Evolutionary conservation across 805 yeast species (phyloP).

Genomic region (Teunomyces lycoperdinae): DNA sequence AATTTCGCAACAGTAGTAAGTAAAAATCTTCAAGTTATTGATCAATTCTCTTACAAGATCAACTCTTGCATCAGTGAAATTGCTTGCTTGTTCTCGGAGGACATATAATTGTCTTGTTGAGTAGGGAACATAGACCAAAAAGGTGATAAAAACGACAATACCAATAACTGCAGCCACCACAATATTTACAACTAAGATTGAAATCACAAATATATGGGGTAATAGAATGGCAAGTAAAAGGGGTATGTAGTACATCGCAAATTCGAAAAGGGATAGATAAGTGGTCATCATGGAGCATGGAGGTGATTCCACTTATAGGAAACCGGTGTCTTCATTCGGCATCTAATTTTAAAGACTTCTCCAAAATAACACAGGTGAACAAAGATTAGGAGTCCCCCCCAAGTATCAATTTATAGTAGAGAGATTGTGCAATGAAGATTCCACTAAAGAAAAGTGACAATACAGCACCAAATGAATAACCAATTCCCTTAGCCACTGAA

Average conservation of each 20-base stretch:
- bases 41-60: conserved; percentile 13
- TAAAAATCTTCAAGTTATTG: conserved; percentile 17
- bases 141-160: conserved; percentile 12
- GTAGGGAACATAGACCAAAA: conserved; percentile 6
- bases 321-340: conserved; percentile 10
- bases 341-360: conserved; percentile 14
- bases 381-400: conserved; percentile 13
- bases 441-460: neutral
- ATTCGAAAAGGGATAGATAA: conserved; percentile 15
- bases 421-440: neutral
- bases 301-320: conserved; percentile 13
- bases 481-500: conserved; percentile 4
- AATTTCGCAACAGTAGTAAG: conserved; percentile 18
- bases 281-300: conserved; percentile 15
- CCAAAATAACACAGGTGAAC: conserved; percentile 11
- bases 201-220: conserved; percentile 12
- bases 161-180: conserved; percentile 17
- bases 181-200: conserved; percentile 14
- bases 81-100: conserved; percentile 8
- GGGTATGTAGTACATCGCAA: conserved; percentile 10
- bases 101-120: conserved; percentile 8
- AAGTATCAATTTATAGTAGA: conserved; percentile 5
- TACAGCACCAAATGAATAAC: conserved; percentile 4
- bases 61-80: conserved; percentile 15
- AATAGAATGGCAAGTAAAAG: conserved; percentile 10